Evolutionary conservation across 73 alveolate genomes (phyloP).

Genomic region (Symbiodinium natans): DNA sequence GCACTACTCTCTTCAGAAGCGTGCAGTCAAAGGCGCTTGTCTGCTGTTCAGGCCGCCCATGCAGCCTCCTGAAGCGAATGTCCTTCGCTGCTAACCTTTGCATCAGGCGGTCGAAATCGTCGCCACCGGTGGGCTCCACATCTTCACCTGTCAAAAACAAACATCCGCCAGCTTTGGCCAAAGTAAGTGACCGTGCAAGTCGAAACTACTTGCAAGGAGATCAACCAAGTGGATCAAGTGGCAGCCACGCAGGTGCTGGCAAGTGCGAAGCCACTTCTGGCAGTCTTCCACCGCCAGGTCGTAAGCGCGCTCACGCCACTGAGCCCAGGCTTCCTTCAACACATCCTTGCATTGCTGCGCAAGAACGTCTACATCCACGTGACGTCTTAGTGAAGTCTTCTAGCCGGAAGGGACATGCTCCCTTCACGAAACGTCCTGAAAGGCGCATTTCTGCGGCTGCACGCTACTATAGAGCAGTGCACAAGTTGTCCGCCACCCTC

Average conservation of each 20-base stretch:
- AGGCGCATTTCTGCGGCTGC: no score
- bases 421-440: no score
- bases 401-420: no score
- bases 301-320: slow-evolving; percentile 82
- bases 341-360: slow-evolving; percentile 8
- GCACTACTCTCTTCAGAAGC: not conserved
- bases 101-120: slow-evolving; percentile 69
- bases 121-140: slow-evolving; percentile 89
- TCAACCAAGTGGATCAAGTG: no score
- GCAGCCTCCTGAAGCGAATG: slow-evolving; percentile 78
- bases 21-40: slow-evolving; percentile 45
- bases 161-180: not conserved
- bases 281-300: slow-evolving; percentile 82
- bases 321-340: slow-evolving; percentile 61
- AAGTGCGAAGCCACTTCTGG: slow-evolving; percentile 86
- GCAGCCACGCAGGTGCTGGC: slow-evolving; percentile 91
- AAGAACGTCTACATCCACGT: not conserved
- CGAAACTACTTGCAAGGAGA: not conserved
- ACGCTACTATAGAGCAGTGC: no score
- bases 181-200: not conserved
- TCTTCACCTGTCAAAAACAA: slow-evolving; percentile 53
- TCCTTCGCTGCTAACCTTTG: slow-evolving; percentile 81
- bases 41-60: slow-evolving; percentile 77
- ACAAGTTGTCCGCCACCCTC: no score
- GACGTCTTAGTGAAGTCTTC: not conserved